Evolutionary conservation across 1,139 yeast species (phyloP).

Genomic region (Taphrina deformans): DNA sequence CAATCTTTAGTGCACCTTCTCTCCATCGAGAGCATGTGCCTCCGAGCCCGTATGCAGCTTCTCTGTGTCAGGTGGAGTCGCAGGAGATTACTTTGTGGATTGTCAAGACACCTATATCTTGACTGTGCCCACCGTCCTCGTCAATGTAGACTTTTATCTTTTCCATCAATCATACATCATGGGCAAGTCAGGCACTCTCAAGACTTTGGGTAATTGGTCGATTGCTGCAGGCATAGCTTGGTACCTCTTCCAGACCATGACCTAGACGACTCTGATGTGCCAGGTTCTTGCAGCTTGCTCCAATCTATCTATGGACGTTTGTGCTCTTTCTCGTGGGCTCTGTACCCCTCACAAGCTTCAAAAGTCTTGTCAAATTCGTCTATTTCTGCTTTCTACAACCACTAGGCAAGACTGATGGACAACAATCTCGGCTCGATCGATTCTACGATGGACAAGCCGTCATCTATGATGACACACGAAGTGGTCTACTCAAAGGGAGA

Average conservation of each 20-base stretch:
- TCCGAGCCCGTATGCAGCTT: background rate
- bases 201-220: background rate
- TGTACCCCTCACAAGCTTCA: conserved; percentile 15
- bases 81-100: background rate
- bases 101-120: background rate
- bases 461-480: conserved; percentile 70
- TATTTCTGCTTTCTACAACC: conserved; percentile 69
- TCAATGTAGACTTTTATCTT: background rate
- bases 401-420: conserved; percentile 48
- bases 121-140: background rate
- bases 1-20: background rate
- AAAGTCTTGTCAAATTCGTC: conserved; percentile 41
- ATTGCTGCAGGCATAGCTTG: conserved; percentile 12
- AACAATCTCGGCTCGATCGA: conserved; percentile 67
- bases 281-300: conserved; percentile 7
- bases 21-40: background rate
- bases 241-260: background rate
- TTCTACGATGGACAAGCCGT: conserved; percentile 76
- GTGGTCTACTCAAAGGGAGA: conserved; percentile 66
- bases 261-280: background rate
- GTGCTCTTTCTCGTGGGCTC: background rate
- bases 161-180: background rate
- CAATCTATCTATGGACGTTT: conserved; percentile 1
- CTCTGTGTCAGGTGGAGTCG: background rate
- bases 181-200: background rate